Base-by-base conservation (phyloP, 768 basidiomycete genomes). In the Polyporus arcularius region DNA sequence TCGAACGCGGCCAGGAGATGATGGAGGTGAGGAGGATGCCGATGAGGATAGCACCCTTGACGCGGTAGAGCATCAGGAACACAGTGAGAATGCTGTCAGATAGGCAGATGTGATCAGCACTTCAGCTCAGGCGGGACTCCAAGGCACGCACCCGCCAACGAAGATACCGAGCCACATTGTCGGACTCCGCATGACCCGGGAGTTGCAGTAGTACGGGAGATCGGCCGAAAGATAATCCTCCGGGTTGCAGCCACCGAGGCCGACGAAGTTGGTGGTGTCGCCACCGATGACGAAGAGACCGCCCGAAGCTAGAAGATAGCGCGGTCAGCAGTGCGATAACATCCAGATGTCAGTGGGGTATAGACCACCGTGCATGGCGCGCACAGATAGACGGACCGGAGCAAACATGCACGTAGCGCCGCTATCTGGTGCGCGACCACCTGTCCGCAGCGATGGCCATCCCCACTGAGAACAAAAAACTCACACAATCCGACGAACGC, bases 81-180 rank as follows among this genome's bases (percentile, higher is more conserved):
- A 90, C 79, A 2, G 92, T 94, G 54, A 94, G 70, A 63, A 95
- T 80, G 4, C 89, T 89, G 63, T 26, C 28, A 56, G 46, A 12
- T 26, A 40, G 15, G 15, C 28, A 41, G n/a, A 38, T 18, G n/a
- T 6, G 18, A 42, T 42, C 18, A 21, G 18, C 12, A 9, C n/a
- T 18, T 38, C 14, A 52, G 38, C 38, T 4, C 14, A 26, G 21
- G 31, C 14, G 28, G 50, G 6, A 31, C 21, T 14, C 38, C 14
- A 39, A 35, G 52, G 39, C 35, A 53, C 85, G 26, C 68, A 89
- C 87, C 92, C 92, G 65, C 93, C 93, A 6, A 86, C 76, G 72
- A 92, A 91, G 57, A 94, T 83, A 39, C 93, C 93, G n/a, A 94
- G 75, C 93, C 93, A 95, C 78, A 91, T 86, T 10, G 87, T 90